Conservation (phyloP, 148 eudicot genomes). For the Chenopodium suecicum region DNA sequence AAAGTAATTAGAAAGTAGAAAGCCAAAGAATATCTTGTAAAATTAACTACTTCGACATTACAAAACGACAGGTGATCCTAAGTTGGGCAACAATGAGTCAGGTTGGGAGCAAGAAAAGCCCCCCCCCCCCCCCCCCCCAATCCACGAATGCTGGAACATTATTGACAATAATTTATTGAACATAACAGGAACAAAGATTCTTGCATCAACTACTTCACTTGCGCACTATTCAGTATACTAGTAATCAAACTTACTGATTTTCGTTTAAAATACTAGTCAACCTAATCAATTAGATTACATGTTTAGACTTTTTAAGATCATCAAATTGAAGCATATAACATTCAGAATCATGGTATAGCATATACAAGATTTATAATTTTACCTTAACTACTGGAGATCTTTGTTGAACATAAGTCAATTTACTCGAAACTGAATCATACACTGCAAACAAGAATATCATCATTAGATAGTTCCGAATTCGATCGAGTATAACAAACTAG, state of each 20-base stretch:
- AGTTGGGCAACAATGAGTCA: neutral
- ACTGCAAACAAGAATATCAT: constrained; percentile 43
- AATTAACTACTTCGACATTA: neutral
- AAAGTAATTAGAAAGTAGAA: neutral
- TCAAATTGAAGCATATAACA: neutral
- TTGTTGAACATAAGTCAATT: constrained; percentile 69
- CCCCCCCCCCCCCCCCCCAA: neutral
- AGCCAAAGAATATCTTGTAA: neutral
- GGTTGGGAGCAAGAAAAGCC: neutral
- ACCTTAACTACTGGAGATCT: constrained; percentile 93
- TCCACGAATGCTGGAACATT: neutral
- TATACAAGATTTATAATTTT: neutral
- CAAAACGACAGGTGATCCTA: neutral
- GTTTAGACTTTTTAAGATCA: neutral
- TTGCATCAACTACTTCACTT: neutral
- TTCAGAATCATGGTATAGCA: neutral
- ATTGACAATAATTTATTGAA: neutral
- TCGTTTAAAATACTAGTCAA: neutral
- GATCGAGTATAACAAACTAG: neutral
- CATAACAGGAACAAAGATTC: neutral
- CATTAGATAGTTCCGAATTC: neutral
- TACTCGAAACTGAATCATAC: constrained; percentile 50
- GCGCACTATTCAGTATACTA: neutral
- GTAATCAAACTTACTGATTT: no score
- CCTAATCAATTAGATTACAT: neutral